Conservation (phyloP, 169 alveolate genomes). For the Plasmodium vinckei region DNA sequence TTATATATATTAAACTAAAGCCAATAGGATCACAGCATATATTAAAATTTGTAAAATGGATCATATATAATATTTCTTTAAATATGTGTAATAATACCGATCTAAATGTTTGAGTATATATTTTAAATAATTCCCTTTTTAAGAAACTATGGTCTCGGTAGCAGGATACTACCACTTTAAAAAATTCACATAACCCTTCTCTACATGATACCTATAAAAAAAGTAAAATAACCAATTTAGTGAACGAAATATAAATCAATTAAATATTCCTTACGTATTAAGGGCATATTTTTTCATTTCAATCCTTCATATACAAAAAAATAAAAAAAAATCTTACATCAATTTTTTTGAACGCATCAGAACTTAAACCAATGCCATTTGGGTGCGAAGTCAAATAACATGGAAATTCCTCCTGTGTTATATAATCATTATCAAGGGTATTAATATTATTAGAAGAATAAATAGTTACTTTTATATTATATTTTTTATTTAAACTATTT, state of each 20-base stretch:
- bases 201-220: constrained; percentile 28
- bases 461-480: constrained; percentile 28
- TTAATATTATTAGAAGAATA: constrained; percentile 48
- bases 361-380: constrained; percentile 46
- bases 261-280: neutral
- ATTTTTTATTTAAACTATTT: constrained; percentile 20
- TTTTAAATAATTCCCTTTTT: constrained; percentile 35
- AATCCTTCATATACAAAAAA: neutral
- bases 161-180: constrained; percentile 60
- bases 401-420: constrained; percentile 15
- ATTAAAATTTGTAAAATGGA: neutral
- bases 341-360: constrained; percentile 59
- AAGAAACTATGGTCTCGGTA: constrained; percentile 40
- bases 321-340: constrained; percentile 15
- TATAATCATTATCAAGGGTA: constrained; percentile 36
- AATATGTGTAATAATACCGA: constrained; percentile 11
- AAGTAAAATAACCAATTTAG: neutral
- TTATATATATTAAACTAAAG: too few species aligned
- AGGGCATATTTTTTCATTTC: neutral
- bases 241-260: neutral
- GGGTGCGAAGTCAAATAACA: constrained; percentile 47
- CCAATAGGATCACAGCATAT: too few species aligned
- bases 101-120: constrained; percentile 37
- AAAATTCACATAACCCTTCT: constrained; percentile 1
- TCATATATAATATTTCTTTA: neutral